phyloP scores from a whole-genome alignment of 2,329 filamentous ascomycete genomes.

The Coniochaeta ligniaria region DNA sequence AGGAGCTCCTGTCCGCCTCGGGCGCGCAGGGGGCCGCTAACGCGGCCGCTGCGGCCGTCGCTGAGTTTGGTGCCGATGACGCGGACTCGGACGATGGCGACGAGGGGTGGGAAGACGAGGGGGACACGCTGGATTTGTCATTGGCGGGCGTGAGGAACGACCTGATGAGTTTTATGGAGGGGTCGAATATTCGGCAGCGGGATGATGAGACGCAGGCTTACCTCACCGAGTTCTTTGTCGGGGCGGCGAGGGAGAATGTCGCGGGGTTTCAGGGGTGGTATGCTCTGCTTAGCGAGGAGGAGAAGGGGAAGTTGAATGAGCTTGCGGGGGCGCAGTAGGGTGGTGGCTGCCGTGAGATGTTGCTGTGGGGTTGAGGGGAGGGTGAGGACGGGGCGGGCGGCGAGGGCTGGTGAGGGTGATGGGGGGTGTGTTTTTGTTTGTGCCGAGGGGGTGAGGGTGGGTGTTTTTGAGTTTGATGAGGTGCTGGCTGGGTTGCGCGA shows the following conservation, averaged over 20 bases:
- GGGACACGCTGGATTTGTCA: constrained; percentile 61
- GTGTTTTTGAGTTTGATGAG: no score
- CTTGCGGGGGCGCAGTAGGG: constrained; percentile 25
- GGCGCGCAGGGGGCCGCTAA: constrained; percentile 55
- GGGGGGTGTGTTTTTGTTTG: no score
- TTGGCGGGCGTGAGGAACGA: constrained; percentile 62
- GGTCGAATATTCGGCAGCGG: constrained; percentile 53
- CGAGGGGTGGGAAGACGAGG: constrained; percentile 83
- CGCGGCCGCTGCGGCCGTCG: constrained; percentile 54
- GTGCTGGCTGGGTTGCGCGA: no score
- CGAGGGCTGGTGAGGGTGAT: no score
- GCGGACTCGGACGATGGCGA: constrained; percentile 68
- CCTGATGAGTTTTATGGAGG: constrained; percentile 70
- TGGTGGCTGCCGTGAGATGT: not conserved
- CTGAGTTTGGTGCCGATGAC: constrained; percentile 45
- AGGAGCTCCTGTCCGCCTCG: constrained; percentile 79
- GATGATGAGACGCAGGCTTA: constrained; percentile 91
- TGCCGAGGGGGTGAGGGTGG: no score
- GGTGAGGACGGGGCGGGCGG: no score
- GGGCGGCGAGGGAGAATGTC: constrained; percentile 47
- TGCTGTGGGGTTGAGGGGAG: no score
- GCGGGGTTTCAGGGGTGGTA: constrained; percentile 52
- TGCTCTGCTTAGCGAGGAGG: constrained; percentile 44
- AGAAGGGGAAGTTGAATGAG: constrained; percentile 49
- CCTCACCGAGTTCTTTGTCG: constrained; percentile 72